Percentiles rank a stretch among this genome's conserved stretches.
phyloP scores from a whole-genome alignment of 108 stramenopile species.

The Cyclotella baltica region DNA sequence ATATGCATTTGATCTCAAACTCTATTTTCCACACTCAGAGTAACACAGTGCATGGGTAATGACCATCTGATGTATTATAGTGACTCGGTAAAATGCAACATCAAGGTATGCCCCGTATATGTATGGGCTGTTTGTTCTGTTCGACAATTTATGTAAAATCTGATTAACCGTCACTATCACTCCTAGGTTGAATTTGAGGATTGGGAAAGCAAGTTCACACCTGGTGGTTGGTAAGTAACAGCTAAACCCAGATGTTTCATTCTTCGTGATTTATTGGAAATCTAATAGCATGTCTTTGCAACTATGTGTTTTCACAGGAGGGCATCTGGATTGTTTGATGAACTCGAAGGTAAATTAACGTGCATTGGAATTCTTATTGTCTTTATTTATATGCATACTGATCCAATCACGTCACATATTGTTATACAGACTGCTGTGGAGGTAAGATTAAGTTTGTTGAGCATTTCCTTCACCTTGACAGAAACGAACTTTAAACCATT shows the following conservation, averaged over 20 bases:
- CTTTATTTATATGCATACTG: neutral
- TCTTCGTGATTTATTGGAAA: too few species aligned
- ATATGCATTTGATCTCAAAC: too few species aligned
- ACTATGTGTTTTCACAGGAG: neutral
- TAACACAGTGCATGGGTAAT: neutral
- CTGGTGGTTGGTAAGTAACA: slow-evolving; percentile 2
- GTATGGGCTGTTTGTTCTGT: too few species aligned
- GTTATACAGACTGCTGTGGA: neutral
- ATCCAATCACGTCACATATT: neutral
- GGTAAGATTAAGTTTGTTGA: neutral
- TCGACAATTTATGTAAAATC: too few species aligned
- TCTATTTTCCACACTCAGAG: neutral
- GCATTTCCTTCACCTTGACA: too few species aligned
- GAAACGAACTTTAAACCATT: too few species aligned
- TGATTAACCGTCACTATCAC: too few species aligned
- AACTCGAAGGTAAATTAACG: neutral
- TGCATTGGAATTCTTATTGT: too few species aligned
- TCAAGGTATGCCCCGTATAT: too few species aligned
- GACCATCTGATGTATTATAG: slow-evolving; percentile 21
- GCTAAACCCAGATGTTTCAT: too few species aligned
- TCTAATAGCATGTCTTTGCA: too few species aligned
- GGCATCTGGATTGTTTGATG: slow-evolving; percentile 2
- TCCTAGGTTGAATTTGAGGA: slow-evolving; percentile 24
- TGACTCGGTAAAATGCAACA: neutral
- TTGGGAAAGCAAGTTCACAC: slow-evolving; percentile 19